A percentile compares a stretch with the other conserved stretches of the same genome.
Evolutionary conservation across 2,329 filamentous ascomycete genomes (phyloP).

Genomic region (Pestalotiopsis sp.): DNA sequence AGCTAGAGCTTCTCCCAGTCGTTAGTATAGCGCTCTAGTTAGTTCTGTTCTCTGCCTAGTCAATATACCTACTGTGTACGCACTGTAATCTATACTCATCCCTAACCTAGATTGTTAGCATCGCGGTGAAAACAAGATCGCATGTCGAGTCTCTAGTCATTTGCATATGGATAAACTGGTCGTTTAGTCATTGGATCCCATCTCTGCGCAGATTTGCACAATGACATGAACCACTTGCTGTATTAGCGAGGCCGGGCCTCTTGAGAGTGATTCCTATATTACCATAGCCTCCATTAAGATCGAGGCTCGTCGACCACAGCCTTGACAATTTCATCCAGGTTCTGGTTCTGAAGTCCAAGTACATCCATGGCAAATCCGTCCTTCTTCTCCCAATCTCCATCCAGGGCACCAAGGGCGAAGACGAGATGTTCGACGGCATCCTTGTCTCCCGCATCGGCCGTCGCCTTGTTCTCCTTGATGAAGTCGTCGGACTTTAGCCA

Average conservation of each 20-base stretch:
- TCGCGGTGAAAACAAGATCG: not conserved
- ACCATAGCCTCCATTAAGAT: not conserved
- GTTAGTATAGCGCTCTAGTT: not conserved
- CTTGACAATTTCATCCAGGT: slow-evolving; percentile 41
- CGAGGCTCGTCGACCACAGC: not conserved
- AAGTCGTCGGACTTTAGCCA: slow-evolving; percentile 38
- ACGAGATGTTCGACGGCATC: slow-evolving; percentile 47
- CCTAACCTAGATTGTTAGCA: not conserved
- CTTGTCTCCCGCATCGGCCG: slow-evolving; percentile 37
- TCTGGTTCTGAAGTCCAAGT: slow-evolving; percentile 46
- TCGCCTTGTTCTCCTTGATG: slow-evolving; percentile 36
- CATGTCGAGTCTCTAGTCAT: not conserved
- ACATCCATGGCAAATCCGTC: slow-evolving; percentile 48
- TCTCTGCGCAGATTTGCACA: too few relatives aligned
- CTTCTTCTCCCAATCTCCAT: slow-evolving; percentile 48
- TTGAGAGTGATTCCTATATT: not conserved
- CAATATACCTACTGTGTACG: not conserved
- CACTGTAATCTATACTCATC: not conserved
- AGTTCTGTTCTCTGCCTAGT: not conserved
- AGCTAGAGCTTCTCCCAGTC: not conserved
- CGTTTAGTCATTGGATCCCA: too few relatives aligned
- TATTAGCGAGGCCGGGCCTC: too few relatives aligned
- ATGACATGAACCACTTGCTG: too few relatives aligned
- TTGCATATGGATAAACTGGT: too few relatives aligned
- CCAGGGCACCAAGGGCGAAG: slow-evolving; percentile 46